Percentiles rank a stretch among this genome's conserved stretches.
These are phyloP conservation scores for Viridothelium virens DNA, from an alignment of 495 filamentous ascomycete species.

Conservation along the genomic window DNA sequence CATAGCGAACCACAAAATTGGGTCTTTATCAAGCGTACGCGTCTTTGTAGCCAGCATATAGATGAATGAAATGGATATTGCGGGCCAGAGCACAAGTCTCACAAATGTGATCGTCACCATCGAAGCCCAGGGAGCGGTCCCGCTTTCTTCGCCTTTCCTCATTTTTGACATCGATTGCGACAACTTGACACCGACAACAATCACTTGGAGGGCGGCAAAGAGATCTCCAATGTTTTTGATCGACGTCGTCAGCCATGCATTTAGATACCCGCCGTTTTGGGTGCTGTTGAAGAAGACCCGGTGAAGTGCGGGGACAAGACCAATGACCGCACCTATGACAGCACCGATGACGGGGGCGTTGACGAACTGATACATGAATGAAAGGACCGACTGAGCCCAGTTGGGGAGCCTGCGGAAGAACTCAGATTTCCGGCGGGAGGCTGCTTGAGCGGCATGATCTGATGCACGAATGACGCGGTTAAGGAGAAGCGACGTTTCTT, in stretches of 20 bases:
- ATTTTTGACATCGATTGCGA: slow-evolving; percentile 46
- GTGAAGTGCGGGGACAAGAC: slow-evolving; percentile 56
- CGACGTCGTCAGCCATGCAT: slow-evolving; percentile 62
- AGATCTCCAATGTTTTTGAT: slow-evolving; percentile 59
- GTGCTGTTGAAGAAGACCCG: slow-evolving; percentile 56
- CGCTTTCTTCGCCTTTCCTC: slow-evolving; percentile 43
- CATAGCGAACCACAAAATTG: slow-evolving; percentile 67
- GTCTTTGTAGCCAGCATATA: slow-evolving; percentile 57
- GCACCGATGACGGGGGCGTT: slow-evolving; percentile 64
- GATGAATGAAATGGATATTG: slow-evolving; percentile 46
- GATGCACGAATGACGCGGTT: slow-evolving; percentile 26
- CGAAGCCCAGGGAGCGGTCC: slow-evolving; percentile 44
- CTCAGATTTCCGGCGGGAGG: slow-evolving; percentile 14
- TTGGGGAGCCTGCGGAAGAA: slow-evolving; percentile 38
- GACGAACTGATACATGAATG: slow-evolving; percentile 46
- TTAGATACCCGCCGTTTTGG: slow-evolving; percentile 60
- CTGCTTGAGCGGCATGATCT: slow-evolving; percentile 25
- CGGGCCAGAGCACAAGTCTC: slow-evolving; percentile 61
- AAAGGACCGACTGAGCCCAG: slow-evolving; percentile 35
- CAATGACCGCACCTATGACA: slow-evolving; percentile 51
- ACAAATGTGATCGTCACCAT: slow-evolving; percentile 50
- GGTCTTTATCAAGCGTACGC: slow-evolving; percentile 49
- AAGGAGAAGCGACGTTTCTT: slow-evolving; percentile 47
- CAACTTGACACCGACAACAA: slow-evolving; percentile 65
- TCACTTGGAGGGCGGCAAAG: slow-evolving; percentile 64